phyloP scores from a whole-genome alignment of 2,329 filamentous ascomycete species.

The Dactylellina sp. region DNA sequence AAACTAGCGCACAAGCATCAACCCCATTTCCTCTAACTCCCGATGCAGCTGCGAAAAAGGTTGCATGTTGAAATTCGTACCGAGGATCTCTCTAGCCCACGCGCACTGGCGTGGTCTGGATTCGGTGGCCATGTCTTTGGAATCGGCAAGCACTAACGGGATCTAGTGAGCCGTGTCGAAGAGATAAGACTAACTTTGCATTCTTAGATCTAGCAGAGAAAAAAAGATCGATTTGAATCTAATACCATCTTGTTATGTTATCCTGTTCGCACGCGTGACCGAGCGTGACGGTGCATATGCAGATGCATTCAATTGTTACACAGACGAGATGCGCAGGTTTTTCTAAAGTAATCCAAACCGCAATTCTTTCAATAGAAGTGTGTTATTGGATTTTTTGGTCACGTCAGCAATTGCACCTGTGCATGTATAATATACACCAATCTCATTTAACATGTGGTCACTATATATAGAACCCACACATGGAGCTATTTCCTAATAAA shows the following conservation, averaged over 20 bases:
- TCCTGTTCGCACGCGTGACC: too few relatives aligned
- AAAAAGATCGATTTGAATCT: conserved; percentile 17
- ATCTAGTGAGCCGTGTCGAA: conserved; percentile 21
- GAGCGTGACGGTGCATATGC: conserved; percentile 17
- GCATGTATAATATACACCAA: too few relatives aligned
- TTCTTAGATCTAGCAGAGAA: conserved; percentile 1
- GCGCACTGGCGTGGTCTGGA: conserved; percentile 46
- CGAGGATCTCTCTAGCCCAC: conserved; percentile 38
- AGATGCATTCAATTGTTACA: conserved; percentile 31
- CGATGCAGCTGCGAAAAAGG: too few relatives aligned
- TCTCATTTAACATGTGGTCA: not conserved
- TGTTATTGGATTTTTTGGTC: not conserved
- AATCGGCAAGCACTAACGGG: conserved; percentile 36
- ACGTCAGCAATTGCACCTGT: too few relatives aligned
- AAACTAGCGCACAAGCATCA: conserved; percentile 39
- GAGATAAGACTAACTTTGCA: too few relatives aligned
- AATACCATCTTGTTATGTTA: not conserved
- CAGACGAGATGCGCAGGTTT: conserved; percentile 1
- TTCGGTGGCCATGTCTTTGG: conserved; percentile 23
- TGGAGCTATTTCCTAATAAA: conserved; percentile 41
- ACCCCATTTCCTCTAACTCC: conserved; percentile 18
- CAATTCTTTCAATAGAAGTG: too few relatives aligned
- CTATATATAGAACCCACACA: conserved; percentile 30
- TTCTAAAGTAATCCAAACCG: too few relatives aligned
- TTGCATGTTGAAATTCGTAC: conserved; percentile 40